These are phyloP conservation scores for Apiospora phragmitis DNA, from an alignment of 2,329 filamentous ascomycete species.

Conservation along the genomic window DNA sequence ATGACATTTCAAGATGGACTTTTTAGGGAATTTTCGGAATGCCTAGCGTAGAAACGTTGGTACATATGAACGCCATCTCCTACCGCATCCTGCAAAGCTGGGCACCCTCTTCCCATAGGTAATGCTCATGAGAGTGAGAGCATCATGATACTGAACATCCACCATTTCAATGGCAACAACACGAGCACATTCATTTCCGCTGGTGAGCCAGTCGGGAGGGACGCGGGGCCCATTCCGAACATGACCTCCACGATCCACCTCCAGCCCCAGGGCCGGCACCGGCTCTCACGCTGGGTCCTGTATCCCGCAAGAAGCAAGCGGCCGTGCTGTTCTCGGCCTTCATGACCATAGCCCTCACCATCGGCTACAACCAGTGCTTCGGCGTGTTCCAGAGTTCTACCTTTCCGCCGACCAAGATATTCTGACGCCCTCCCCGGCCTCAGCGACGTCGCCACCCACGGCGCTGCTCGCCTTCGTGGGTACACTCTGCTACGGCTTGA, in stretches of 20 bases:
- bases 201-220: not conserved
- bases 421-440: constrained; percentile 33
- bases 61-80: not conserved
- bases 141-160: not conserved
- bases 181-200: not conserved
- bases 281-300: constrained; percentile 28
- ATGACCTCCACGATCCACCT: not conserved
- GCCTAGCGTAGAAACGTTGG: not conserved
- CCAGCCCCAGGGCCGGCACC: constrained; percentile 7
- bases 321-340: constrained; percentile 45
- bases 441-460: constrained; percentile 30
- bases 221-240: not conserved
- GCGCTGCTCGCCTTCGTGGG: constrained; percentile 50
- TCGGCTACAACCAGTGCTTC: constrained; percentile 50
- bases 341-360: constrained; percentile 44
- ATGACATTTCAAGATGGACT: not conserved
- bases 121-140: not conserved
- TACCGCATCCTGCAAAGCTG: not conserved
- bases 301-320: constrained; percentile 42
- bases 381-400: constrained; percentile 52
- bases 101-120: not conserved
- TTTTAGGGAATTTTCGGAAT: not conserved
- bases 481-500: constrained; percentile 48
- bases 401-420: constrained; percentile 41
- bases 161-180: not conserved